A percentile compares a stretch with the other conserved stretches of the same genome.
These are phyloP conservation scores for Scheffersomyces segobiensis DNA, from an alignment of 1,139 yeast species.

Conservation along the genomic window DNA sequence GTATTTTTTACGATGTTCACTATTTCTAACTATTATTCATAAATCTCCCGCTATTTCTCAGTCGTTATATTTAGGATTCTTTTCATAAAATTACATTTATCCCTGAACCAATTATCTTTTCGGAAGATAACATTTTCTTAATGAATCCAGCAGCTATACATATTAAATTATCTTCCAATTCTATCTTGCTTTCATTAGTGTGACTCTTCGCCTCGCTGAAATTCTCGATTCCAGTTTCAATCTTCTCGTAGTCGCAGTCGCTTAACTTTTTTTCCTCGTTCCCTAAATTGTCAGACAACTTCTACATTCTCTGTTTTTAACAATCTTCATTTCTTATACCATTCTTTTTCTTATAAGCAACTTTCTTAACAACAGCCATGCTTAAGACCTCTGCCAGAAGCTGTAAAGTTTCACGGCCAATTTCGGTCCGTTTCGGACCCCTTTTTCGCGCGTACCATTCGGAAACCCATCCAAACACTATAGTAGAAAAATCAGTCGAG, in stretches of 20 bases:
- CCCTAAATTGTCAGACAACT: neutral
- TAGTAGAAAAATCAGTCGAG: constrained; percentile 31
- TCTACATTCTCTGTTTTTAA: neutral
- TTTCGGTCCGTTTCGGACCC: neutral
- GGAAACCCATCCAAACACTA: constrained; percentile 34
- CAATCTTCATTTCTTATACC: neutral
- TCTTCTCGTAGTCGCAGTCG: neutral
- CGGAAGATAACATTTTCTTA: neutral
- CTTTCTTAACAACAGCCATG: neutral
- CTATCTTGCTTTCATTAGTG: neutral
- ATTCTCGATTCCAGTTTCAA: neutral
- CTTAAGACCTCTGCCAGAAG: neutral
- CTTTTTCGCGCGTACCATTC: constrained; percentile 31
- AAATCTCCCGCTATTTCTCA: neutral
- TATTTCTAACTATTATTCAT: neutral
- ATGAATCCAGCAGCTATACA: neutral
- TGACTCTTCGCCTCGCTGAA: neutral
- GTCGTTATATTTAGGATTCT: no score
- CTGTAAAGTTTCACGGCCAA: neutral
- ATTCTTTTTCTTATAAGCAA: neutral
- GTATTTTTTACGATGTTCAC: neutral
- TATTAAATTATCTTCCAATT: neutral
- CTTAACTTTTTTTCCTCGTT: neutral
- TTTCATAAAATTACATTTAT: neutral
- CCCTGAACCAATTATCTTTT: neutral